Evolutionary conservation across 371 early-diverging fungal species (phyloP), one percentile per base, ranked within the genome.

Genomic region (Actinomucor elegans): DNA sequence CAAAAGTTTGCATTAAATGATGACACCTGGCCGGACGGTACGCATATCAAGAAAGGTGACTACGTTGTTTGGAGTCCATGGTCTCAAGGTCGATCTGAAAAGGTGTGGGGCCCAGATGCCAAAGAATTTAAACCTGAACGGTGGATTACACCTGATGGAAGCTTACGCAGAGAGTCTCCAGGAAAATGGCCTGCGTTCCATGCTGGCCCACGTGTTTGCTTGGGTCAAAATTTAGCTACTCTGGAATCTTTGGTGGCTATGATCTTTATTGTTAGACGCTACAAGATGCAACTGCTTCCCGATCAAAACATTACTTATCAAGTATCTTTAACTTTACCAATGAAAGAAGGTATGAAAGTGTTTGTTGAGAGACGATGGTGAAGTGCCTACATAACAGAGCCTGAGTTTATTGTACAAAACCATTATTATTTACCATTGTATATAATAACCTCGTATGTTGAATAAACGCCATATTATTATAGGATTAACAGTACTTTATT

Each of bases 21-120:
- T 49, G 85, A 85, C 58, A 48, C 83, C 5, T 75, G 83, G 52
- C 92, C 92, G 0, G 86, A 88, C 49, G 89, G 90, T 5, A 79
- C 80, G 8, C 60, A 55, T 10, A 68, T 91, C 17, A 66, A 67
- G 28, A 75, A 76, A 34, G 85, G 84, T 8, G 80, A 84, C 26
- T 67, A 65, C 35, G 55, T 85, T 2, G 48, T 64, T 9, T 86
- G 80, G 83, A 52, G 65, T 20, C 60, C 79, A 5, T 87, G 73
- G 29, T 66, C 69, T 10, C 81, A 83, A 78, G 87, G 83, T 1
- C 71, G 86, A 11, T 60, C 64, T 14, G 61, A 71, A 8, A 59
- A 55, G 7, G 62, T 81, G 15, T 88, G 88, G 88, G 86, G 87
- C 1, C 57, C 66, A 3, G 78, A 86, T 53, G 84, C 82, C 14